Percentiles rank a stretch among this genome's conserved stretches.
Evolutionary conservation across 2,329 filamentous ascomycete genomes (phyloP).

Genomic region (Tolypocladium tropicale): DNA sequence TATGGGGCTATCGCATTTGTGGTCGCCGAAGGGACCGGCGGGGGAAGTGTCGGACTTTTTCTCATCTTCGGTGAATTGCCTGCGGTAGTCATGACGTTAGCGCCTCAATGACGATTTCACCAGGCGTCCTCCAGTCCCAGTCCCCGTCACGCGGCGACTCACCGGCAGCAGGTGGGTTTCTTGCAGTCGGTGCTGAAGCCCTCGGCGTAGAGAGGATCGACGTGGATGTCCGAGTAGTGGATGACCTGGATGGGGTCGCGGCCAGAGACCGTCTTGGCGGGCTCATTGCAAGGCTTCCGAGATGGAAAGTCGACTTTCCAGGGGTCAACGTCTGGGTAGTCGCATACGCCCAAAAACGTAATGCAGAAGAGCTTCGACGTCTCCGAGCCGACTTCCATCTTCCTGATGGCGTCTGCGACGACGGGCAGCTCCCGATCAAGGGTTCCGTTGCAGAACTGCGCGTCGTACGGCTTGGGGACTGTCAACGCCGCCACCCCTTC

Average conservation of each 20-base stretch:
- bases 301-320: constrained; percentile 33
- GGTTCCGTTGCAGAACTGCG: constrained; percentile 38
- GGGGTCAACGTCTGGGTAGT: constrained; percentile 32
- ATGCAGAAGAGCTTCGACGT: constrained; percentile 41
- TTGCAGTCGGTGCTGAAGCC: constrained; percentile 44
- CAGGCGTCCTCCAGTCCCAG: too few relatives aligned
- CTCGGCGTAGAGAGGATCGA: constrained; percentile 43
- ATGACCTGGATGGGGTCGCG: constrained; percentile 40
- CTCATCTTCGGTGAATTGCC: too few relatives aligned
- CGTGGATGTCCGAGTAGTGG: constrained; percentile 50
- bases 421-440: constrained; percentile 42
- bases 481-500: too few relatives aligned
- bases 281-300: constrained; percentile 24
- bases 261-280: constrained; percentile 28
- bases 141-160: constrained; percentile 6
- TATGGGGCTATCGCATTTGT: constrained; percentile 41
- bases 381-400: constrained; percentile 35
- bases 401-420: constrained; percentile 35
- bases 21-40: constrained; percentile 41
- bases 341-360: constrained; percentile 41
- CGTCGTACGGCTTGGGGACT: too few relatives aligned
- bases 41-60: too few relatives aligned
- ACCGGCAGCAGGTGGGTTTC: constrained; percentile 50
- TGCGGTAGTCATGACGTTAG: too few relatives aligned
- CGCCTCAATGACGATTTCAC: too few relatives aligned